These are phyloP conservation scores for Gastrolobium bilobum DNA, from an alignment of 306 rosid species.

Conservation along the genomic window DNA sequence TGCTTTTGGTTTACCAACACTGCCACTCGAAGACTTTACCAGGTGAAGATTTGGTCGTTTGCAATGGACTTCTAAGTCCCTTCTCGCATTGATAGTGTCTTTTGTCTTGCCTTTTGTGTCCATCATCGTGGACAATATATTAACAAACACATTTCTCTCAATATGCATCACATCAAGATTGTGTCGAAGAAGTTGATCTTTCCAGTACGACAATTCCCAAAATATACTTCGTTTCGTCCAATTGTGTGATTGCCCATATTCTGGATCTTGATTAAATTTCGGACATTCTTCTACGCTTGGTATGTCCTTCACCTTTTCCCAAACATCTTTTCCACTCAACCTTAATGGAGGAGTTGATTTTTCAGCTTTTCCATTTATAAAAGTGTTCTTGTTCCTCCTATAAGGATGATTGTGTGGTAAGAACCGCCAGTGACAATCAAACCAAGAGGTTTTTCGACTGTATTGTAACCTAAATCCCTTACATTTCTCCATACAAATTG, in stretches of 20 bases:
- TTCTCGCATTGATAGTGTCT: not conserved
- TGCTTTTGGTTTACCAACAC: not conserved
- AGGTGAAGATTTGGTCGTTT: no score
- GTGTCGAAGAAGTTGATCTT: not conserved
- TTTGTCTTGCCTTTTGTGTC: not conserved
- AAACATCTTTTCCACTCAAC: no score
- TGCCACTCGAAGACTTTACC: no score
- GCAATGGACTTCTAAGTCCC: not conserved
- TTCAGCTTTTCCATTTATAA: no score
- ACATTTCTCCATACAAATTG: no score
- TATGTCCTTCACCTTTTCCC: no score
- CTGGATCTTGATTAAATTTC: not conserved
- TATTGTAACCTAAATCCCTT: no score
- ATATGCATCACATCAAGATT: conserved; percentile 4
- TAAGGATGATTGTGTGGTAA: not conserved
- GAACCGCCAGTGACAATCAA: not conserved
- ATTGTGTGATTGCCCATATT: not conserved
- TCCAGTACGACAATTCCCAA: conserved; percentile 14
- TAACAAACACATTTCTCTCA: conserved; percentile 13
- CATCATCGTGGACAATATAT: not conserved
- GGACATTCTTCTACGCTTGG: not conserved
- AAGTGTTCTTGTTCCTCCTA: not conserved
- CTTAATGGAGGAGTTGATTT: no score
- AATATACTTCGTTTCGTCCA: not conserved
- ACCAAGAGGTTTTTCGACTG: not conserved